Evolutionary conservation across 495 filamentous ascomycete genomes (phyloP).

Genomic region (Penicillium simplicissimum): DNA sequence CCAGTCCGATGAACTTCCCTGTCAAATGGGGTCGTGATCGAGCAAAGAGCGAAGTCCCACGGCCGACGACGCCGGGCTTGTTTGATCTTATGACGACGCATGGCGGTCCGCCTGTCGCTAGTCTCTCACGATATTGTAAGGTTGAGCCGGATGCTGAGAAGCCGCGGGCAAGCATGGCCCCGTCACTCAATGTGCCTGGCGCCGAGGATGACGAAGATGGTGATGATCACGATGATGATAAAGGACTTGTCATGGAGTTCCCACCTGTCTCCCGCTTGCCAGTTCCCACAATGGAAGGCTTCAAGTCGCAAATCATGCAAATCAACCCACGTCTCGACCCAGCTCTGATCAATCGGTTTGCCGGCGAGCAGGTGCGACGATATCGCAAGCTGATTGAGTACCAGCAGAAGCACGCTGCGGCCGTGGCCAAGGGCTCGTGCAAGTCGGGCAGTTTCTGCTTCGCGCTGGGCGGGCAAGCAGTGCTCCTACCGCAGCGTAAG

Average conservation of each 20-base stretch:
- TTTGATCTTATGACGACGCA: slow-evolving; percentile 50
- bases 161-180: slow-evolving; percentile 1
- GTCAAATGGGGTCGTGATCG: slow-evolving; percentile 57
- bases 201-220: slow-evolving; percentile 52
- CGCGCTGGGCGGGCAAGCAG: slow-evolving; percentile 60
- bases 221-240: slow-evolving; percentile 40
- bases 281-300: slow-evolving; percentile 73
- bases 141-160: slow-evolving; percentile 9
- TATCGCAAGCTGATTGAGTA: slow-evolving; percentile 77
- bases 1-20: slow-evolving; percentile 53
- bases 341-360: slow-evolving; percentile 80
- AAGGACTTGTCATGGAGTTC: slow-evolving; percentile 52
- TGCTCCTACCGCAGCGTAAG: slow-evolving; percentile 51
- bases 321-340: slow-evolving; percentile 69
- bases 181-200: slow-evolving; percentile 24
- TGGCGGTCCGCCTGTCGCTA: slow-evolving; percentile 50
- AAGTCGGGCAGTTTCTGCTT: slow-evolving; percentile 62
- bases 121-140: slow-evolving; percentile 38
- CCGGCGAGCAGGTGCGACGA: slow-evolving; percentile 72
- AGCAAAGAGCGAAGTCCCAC: slow-evolving; percentile 74
- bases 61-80: slow-evolving; percentile 42
- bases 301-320: slow-evolving; percentile 70
- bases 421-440: slow-evolving; percentile 56
- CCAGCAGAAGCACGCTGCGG: slow-evolving; percentile 68
- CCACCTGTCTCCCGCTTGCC: slow-evolving; percentile 50